Evolutionary conservation across 2,329 filamentous ascomycete genomes (phyloP), one percentile per base, ranked within the genome.

Genomic region (Stagonosporopsis vannaccii): DNA sequence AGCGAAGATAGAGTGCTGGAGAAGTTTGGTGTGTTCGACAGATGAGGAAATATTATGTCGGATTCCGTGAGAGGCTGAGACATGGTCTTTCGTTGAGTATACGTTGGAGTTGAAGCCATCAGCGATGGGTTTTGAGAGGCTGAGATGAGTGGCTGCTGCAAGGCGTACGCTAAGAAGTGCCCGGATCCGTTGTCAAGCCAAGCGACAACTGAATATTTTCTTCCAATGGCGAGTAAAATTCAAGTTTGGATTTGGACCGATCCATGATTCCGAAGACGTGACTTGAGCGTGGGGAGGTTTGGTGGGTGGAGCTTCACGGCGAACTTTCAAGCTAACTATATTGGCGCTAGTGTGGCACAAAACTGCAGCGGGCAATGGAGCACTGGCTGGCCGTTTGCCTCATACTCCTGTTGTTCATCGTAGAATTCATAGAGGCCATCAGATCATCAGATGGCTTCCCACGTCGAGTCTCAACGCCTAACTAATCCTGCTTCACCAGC

Each of bases 1-100:
- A 97, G 85, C 28, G 89, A 87, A 44, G 84, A 81, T 13, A 96
- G 85, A 4, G 83, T 87, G 11, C 80, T 86, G 61, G 84, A 84
- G 30, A 71, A 45, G 25, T 87, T 90, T 71, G 94, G 85, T 61
- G 88, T 87, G 61, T 86, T 85, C n/a, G 79, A 78, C 28, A 79
- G 75, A 17, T 78, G 77, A 20, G 84, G 81, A 68, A 87, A 86
- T 62, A 86, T 80, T 50, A 87, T 76, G 42, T 79, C 74, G 11
- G 69, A 61, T 19, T 73, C 62, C 2, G 61, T 68, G 7, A 77
- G 44, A 6, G 67, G 66, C 26, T 64, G 62, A 12, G 66, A 36
- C 71, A 74, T 74, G 4, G 25, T 60, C n/a, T 23, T 23, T 19
- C 11, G 23, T 9, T 1, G 26, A n/a, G 6, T 19, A 8, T 20